phyloP scores from a whole-genome alignment of 2,329 filamentous ascomycete genomes.

The Aspergillus ibericus region DNA sequence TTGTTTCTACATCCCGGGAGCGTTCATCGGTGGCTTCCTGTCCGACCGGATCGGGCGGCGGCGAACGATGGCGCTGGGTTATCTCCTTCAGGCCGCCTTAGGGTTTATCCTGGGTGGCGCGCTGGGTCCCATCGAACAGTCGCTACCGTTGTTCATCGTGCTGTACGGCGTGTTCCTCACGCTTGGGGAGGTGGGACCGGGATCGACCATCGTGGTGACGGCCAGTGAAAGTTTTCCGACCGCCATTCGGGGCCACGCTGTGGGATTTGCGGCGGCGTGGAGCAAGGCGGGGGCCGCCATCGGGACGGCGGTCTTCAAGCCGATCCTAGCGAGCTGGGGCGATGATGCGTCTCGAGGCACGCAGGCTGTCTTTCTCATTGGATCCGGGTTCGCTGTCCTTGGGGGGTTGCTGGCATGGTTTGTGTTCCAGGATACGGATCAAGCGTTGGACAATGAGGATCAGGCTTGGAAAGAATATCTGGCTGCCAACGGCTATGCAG shows the following conservation, averaged over 20 bases:
- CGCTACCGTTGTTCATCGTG: constrained; percentile 54
- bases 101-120: constrained; percentile 54
- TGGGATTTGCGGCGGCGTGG: constrained; percentile 50
- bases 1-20: constrained; percentile 53
- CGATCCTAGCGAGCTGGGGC: constrained; percentile 49
- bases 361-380: constrained; percentile 54
- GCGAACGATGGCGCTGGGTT: constrained; percentile 55
- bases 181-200: constrained; percentile 53
- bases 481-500: constrained; percentile 41
- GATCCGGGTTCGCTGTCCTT: constrained; percentile 51
- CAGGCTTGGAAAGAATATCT: constrained; percentile 48
- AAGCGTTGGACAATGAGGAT: constrained; percentile 47
- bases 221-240: constrained; percentile 54
- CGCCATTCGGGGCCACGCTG: constrained; percentile 50
- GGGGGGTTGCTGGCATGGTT: constrained; percentile 49
- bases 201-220: constrained; percentile 39
- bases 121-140: constrained; percentile 45
- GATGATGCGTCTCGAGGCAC: constrained; percentile 46
- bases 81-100: constrained; percentile 45
- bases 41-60: constrained; percentile 52
- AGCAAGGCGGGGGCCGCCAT: constrained; percentile 55
- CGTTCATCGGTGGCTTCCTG: constrained; percentile 49
- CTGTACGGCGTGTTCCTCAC: constrained; percentile 54
- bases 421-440: constrained; percentile 47
- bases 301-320: constrained; percentile 54